Evolutionary conservation across 805 yeast genomes (phyloP).

Genomic region (Candida loeiensis): DNA sequence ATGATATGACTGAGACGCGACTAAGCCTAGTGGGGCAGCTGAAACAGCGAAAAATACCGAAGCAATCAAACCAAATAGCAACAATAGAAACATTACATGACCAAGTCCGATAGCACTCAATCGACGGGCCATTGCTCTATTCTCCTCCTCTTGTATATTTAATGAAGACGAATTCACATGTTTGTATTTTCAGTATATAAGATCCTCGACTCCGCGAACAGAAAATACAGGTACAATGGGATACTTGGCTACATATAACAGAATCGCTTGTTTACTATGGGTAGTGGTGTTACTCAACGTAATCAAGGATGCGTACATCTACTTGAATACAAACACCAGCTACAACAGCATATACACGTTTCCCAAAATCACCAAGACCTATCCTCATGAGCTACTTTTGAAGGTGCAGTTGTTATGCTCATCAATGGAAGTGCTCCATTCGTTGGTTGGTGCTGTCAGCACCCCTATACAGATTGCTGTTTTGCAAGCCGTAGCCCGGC

Average conservation of each 20-base stretch:
- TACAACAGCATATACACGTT: conserved; percentile 2
- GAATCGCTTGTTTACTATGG: conserved; percentile 18
- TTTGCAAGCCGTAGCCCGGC: conserved; percentile 83
- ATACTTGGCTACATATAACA: conserved; percentile 18
- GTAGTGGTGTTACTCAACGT: conserved; percentile 13
- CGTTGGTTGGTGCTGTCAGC: conserved; percentile 74
- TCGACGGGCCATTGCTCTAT: not conserved
- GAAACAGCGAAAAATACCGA: not conserved
- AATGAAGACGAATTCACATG: conserved; percentile 1
- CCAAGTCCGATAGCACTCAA: no score
- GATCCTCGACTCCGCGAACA: not conserved
- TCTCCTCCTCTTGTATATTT: not conserved
- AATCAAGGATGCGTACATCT: conserved; percentile 11
- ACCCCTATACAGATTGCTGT: conserved; percentile 81
- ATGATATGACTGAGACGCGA: not conserved
- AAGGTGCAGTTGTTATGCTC: conserved; percentile 55
- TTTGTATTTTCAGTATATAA: not conserved
- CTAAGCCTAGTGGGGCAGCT: no score
- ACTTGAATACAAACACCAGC: conserved; percentile 2
- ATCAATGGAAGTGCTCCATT: conserved; percentile 72
- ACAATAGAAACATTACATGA: not conserved
- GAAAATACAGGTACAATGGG: not conserved
- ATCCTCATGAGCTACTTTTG: conserved; percentile 36
- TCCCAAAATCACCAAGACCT: conserved; percentile 6
- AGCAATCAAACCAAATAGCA: not conserved